A percentile compares a stretch with the other conserved stretches of the same genome.
These are phyloP conservation scores for Ampelomyces quisqualis DNA, from an alignment of 2,329 filamentous ascomycete genomes.

Conservation along the genomic window DNA sequence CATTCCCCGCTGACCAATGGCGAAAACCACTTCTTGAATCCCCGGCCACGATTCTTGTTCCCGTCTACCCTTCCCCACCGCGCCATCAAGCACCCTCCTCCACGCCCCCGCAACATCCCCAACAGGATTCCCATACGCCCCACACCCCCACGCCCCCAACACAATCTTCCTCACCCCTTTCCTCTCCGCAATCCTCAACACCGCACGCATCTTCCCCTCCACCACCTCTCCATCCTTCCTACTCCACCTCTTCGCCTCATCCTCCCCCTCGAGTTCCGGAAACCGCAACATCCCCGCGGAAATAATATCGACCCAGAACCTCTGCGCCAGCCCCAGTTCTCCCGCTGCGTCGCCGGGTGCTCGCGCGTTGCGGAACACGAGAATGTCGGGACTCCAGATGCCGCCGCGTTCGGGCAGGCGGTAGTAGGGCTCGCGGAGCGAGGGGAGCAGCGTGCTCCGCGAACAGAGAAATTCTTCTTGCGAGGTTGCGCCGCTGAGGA, in stretches of 20 bases:
- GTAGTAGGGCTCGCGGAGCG: conserved; percentile 60
- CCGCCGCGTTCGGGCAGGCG: conserved; percentile 60
- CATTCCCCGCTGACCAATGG: conserved; percentile 56
- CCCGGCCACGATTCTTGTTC: conserved; percentile 45
- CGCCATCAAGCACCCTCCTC: conserved; percentile 40
- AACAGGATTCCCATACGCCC: conserved; percentile 63
- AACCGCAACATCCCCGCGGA: conserved; percentile 61
- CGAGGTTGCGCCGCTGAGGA: conserved; percentile 59
- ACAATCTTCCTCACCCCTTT: conserved; percentile 54
- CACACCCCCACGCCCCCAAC: conserved; percentile 66
- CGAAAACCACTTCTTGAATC: conserved; percentile 59
- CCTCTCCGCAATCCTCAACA: conserved; percentile 54
- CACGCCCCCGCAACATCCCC: conserved; percentile 60
- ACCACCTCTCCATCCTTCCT: conserved; percentile 55
- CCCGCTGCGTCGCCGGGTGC: conserved; percentile 36
- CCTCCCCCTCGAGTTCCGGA: conserved; percentile 55
- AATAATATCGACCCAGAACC: conserved; percentile 61
- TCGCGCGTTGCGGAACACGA: conserved; percentile 55
- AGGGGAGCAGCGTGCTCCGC: conserved; percentile 61
- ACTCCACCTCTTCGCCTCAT: conserved; percentile 19
- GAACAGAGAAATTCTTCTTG: conserved; percentile 65
- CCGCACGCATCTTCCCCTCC: conserved; percentile 58
- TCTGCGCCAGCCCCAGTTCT: conserved; percentile 49
- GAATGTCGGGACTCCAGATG: conserved; percentile 59
- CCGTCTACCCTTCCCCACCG: conserved; percentile 17